These are phyloP conservation scores for Termitomyces sp. DNA, from an alignment of 768 basidiomycete genomes.

Conservation along the genomic window DNA sequence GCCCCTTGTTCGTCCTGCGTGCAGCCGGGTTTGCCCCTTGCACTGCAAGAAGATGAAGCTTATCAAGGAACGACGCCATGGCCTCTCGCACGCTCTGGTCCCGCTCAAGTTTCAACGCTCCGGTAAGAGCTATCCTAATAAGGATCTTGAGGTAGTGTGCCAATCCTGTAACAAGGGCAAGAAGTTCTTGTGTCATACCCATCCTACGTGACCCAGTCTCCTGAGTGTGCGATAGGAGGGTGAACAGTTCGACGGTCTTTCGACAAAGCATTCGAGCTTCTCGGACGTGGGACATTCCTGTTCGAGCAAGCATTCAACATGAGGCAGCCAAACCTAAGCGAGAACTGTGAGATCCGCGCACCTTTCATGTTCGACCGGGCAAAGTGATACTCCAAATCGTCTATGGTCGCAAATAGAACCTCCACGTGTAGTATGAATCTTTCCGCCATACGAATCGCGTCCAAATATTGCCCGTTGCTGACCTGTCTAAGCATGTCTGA, in stretches of 20 bases:
- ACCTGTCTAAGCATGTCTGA: constrained; percentile 98
- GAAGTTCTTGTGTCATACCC: constrained; percentile 96
- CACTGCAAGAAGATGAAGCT: constrained; percentile 87
- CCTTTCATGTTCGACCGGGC: constrained; percentile 79
- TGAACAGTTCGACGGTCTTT: constrained; percentile 98
- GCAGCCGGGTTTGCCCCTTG: constrained; percentile 81
- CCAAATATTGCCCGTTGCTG: constrained; percentile 93
- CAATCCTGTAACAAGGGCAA: constrained; percentile 96
- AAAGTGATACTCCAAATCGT: constrained; percentile 92
- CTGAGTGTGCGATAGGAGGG: constrained; percentile 91
- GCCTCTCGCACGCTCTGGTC: constrained; percentile 82
- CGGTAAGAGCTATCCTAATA: constrained; percentile 95
- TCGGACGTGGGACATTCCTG: constrained; percentile 97
- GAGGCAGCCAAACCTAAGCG: constrained; percentile 1
- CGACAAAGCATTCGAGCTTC: constrained; percentile 98
- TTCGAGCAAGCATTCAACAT: constrained; percentile 13
- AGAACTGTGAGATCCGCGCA: constrained; percentile 32
- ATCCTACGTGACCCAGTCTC: constrained; percentile 87
- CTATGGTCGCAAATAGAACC: constrained; percentile 94
- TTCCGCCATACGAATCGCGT: constrained; percentile 97
- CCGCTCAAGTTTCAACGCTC: constrained; percentile 91
- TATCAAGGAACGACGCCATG: constrained; percentile 87
- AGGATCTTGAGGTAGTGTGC: constrained; percentile 99
- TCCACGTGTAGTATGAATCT: constrained; percentile 98
- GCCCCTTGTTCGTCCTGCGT: constrained; percentile 70